Percentiles rank a stretch among this genome's conserved stretches.
phyloP scores from a whole-genome alignment of 2,329 filamentous ascomycete genomes.

The Onygenales sp. region DNA sequence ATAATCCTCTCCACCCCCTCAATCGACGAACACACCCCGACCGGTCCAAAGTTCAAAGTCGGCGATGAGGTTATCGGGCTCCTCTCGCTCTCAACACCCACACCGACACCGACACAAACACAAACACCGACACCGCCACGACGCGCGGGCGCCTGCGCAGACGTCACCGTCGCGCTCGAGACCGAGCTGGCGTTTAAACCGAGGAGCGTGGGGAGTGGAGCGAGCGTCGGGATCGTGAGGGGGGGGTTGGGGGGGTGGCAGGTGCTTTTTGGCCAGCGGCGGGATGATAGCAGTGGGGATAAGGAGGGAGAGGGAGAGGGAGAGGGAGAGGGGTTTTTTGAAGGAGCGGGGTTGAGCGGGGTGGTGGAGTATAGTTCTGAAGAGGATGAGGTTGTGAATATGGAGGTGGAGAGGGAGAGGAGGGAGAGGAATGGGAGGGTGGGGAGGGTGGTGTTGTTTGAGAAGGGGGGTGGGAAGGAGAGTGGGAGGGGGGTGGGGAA shows the following conservation, averaged over 20 bases:
- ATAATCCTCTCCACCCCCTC: conserved; percentile 27
- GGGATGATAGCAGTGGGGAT: conserved; percentile 27
- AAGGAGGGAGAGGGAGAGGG: conserved; percentile 30
- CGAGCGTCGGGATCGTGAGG: conserved; percentile 28
- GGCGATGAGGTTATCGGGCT: conserved; percentile 32
- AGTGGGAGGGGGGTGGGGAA: conserved; percentile 11
- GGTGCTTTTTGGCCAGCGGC: conserved; percentile 30
- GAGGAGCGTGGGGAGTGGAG: conserved; percentile 22
- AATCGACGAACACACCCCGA: conserved; percentile 19
- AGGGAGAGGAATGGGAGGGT: not conserved
- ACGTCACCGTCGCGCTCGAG: conserved; percentile 30
- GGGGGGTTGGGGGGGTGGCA: conserved; percentile 34
- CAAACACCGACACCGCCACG: no score
- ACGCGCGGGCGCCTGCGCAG: conserved; percentile 23
- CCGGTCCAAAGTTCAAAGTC: conserved; percentile 29
- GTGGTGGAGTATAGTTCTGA: not conserved
- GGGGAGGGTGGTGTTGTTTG: conserved; percentile 29
- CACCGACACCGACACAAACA: no score
- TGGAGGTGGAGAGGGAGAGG: conserved; percentile 4
- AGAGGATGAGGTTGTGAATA: not conserved
- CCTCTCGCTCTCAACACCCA: conserved; percentile 7
- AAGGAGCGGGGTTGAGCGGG: conserved; percentile 11
- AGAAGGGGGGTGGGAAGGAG: conserved; percentile 19
- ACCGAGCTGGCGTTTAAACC: conserved; percentile 30
- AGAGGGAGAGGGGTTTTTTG: conserved; percentile 35